Evolutionary conservation across 257 asterid species (phyloP), one percentile per base, ranked within the genome.

Genomic region (Penstemon davidsonii): DNA sequence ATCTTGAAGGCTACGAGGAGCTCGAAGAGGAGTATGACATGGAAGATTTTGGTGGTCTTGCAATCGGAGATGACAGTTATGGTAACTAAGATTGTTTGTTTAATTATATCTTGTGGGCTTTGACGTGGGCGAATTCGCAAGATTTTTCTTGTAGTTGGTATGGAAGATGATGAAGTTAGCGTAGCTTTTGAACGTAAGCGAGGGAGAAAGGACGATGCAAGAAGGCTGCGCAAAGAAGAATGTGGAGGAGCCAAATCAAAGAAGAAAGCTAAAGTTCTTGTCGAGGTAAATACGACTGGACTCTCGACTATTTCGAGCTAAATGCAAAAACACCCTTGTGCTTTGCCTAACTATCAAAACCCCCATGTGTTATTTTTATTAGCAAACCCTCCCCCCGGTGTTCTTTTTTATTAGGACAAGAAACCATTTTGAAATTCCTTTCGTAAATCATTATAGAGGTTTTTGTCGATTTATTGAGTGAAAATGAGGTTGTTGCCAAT

Each of bases 1-100:
- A 84, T 69, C 95, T 94, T 50, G 97, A 94, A 83, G 96, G 96
- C 39, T 84, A 83, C 64, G 99, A 88, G 75, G 95, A 84, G 18
- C 96, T 94, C 40, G 97, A 90, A 76, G 97, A 88, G 76, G 96
- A 87, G 74, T 96, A 88, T 0, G 98, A 91, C 67, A 91, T 91
- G 53, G 98, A 94, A 76, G 99, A 91, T 78, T 74, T 88, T 70
- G 90, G 75, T 43, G 83, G 77, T 76, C 44, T 84, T 52, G 70
- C 58, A 65, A 67, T 68, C n/a, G 18, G 55, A 54, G 82, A 82
- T 60, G 82, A 71, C 60, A 83, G 80, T 63, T 38, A 77, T 36
- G 89, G 91, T 87, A 83, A 62, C 68, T 69, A 66, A 47, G 8
- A 52, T 12, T 68, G 8, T 46, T 62, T 15, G 6, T 8, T 38